These are phyloP conservation scores for Bipolaris victoriae DNA, from an alignment of 2,329 filamentous ascomycete species.

Conservation along the genomic window DNA sequence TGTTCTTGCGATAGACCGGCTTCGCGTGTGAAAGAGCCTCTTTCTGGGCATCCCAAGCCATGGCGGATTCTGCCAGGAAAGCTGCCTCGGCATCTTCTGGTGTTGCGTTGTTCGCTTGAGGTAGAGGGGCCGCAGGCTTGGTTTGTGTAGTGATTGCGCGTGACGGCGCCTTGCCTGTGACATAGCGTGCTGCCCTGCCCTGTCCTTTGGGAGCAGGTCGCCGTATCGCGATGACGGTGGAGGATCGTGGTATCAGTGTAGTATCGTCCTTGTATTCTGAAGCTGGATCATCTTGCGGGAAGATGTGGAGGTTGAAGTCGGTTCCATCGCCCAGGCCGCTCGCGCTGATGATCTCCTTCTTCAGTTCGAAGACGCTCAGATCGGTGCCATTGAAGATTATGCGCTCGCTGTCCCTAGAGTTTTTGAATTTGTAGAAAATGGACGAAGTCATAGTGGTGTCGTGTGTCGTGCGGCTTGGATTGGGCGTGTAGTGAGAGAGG, in stretches of 20 bases:
- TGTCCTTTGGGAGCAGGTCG: constrained; percentile 85
- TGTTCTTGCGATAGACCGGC: constrained; percentile 47
- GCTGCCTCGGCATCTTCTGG: constrained; percentile 94
- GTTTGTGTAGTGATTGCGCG: constrained; percentile 79
- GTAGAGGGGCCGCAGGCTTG: constrained; percentile 54
- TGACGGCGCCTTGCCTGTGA: constrained; percentile 92
- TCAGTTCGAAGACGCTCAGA: constrained; percentile 97
- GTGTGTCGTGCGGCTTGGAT: constrained; percentile 6
- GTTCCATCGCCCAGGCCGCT: constrained; percentile 93
- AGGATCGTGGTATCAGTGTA: constrained; percentile 93
- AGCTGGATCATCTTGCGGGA: constrained; percentile 80
- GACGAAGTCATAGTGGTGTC: constrained; percentile 78
- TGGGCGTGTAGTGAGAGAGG: constrained; percentile 11
- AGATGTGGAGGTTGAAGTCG: constrained; percentile 95
- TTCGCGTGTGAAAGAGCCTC: constrained; percentile 81
- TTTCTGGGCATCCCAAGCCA: constrained; percentile 92
- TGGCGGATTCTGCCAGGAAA: constrained; percentile 87
- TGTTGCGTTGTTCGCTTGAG: constrained; percentile 66
- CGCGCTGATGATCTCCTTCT: constrained; percentile 96
- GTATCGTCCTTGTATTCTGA: constrained; percentile 99
- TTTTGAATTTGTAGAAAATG: constrained; percentile 99
- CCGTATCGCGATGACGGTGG: constrained; percentile 87
- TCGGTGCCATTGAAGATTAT: constrained; percentile 97
- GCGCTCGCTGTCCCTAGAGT: constrained; percentile 90
- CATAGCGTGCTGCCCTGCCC: constrained; percentile 90